These are phyloP conservation scores for Athelia psychrophila DNA, from an alignment of 1,284 basidiomycete species.

Conservation along the genomic window DNA sequence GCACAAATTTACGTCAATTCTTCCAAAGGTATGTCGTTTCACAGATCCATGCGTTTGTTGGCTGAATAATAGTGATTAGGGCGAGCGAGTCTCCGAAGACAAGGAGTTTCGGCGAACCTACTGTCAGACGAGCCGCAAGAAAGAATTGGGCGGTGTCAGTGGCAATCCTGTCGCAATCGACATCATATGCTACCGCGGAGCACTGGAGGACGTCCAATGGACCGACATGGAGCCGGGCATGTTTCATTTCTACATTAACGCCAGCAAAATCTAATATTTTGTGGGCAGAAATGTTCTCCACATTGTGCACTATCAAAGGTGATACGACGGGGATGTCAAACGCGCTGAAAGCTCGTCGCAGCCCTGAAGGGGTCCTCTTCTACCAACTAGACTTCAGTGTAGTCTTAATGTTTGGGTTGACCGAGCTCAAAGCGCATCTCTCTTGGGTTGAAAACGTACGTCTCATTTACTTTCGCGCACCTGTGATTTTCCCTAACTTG, in stretches of 20 bases:
- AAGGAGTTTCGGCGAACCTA: conserved; percentile 41
- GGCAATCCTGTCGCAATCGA: not conserved
- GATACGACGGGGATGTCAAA: conserved; percentile 34
- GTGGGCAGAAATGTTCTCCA: conserved; percentile 35
- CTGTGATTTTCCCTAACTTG: not conserved
- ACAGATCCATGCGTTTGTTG: not conserved
- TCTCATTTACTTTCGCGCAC: not conserved
- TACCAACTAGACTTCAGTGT: conserved; percentile 44
- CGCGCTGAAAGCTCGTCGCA: conserved; percentile 8
- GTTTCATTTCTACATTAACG: conserved; percentile 2
- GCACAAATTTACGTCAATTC: conserved; percentile 27
- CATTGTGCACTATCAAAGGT: conserved; percentile 40
- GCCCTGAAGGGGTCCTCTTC: conserved; percentile 21
- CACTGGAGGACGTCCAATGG: conserved; percentile 37
- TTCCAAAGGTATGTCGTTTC: conserved; percentile 26
- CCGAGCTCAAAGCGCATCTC: conserved; percentile 42
- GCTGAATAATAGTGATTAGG: conserved; percentile 19
- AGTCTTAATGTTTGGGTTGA: conserved; percentile 46
- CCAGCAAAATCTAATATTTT: not conserved
- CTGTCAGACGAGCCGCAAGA: conserved; percentile 4
- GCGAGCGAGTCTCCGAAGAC: conserved; percentile 27
- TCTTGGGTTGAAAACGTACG: conserved; percentile 41
- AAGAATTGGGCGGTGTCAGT: too few species aligned
- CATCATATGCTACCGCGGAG: not conserved
- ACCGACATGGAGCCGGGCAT: conserved; percentile 40